phyloP scores from a whole-genome alignment of 139 green algal species.

The Closterium sp. region DNA sequence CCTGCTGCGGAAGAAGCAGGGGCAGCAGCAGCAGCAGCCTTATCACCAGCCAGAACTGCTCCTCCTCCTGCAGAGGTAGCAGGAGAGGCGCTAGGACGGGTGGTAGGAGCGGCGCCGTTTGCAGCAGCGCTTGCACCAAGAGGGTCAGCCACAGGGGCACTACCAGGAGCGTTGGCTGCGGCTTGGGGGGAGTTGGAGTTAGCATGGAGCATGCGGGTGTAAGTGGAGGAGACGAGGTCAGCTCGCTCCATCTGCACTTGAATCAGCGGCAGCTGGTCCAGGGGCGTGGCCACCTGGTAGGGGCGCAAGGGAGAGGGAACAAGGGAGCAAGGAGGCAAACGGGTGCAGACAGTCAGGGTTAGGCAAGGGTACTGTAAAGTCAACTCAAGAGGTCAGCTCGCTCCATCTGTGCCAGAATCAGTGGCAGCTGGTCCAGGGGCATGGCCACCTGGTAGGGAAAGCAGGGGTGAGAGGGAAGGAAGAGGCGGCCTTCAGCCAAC shows the following conservation, averaged over 20 bases:
- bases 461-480: neutral
- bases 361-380: neutral
- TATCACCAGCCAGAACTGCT: too few species aligned
- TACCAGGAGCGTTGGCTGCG: neutral
- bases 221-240: neutral
- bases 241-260: conserved; percentile 16
- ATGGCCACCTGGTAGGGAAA: neutral
- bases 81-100: too few species aligned
- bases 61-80: neutral
- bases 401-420: neutral
- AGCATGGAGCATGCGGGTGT: neutral
- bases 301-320: neutral
- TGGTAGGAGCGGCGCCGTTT: neutral
- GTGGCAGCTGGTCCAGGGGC: neutral
- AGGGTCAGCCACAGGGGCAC: too few species aligned
- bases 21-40: too few species aligned
- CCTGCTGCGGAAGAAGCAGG: too few species aligned
- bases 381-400: neutral
- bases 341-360: neutral
- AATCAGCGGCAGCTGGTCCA: conserved; percentile 32
- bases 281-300: conserved; percentile 23
- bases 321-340: neutral
- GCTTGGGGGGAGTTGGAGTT: too few species aligned
- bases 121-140: neutral
- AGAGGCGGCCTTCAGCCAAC: too few species aligned